A percentile compares a stretch with the other conserved stretches of the same genome.
Evolutionary conservation across 2,329 filamentous ascomycete genomes (phyloP).

Genomic region (Aspergillus candidus): DNA sequence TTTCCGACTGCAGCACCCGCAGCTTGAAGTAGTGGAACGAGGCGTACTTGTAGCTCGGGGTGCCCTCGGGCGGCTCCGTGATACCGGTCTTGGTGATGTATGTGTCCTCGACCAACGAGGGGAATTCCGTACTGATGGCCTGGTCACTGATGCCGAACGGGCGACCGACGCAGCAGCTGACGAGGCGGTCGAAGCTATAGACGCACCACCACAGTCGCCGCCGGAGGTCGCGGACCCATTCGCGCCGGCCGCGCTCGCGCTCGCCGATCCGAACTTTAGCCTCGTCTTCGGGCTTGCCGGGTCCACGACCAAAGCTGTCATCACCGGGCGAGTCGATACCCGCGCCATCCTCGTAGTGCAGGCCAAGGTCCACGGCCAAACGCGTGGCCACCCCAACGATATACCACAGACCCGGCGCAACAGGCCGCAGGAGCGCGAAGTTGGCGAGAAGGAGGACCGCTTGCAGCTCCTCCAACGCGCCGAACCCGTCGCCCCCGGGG

Average conservation of each 20-base stretch:
- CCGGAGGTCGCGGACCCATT: constrained; percentile 81
- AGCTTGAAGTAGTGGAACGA: constrained; percentile 89
- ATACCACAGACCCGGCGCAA: constrained; percentile 93
- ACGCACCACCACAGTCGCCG: constrained; percentile 94
- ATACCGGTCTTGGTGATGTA: constrained; percentile 80
- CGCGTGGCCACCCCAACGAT: constrained; percentile 91
- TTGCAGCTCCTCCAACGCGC: constrained; percentile 86
- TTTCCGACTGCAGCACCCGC: constrained; percentile 84
- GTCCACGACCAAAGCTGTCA: constrained; percentile 22
- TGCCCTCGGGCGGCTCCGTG: constrained; percentile 52
- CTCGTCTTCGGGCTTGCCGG: constrained; percentile 17
- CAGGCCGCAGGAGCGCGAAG: constrained; percentile 83
- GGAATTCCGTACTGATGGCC: constrained; percentile 91
- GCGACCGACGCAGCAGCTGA: constrained; percentile 86
- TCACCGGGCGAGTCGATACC: constrained; percentile 49
- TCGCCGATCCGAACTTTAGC: constrained; percentile 39
- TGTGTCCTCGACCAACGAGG: constrained; percentile 78
- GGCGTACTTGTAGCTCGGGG: constrained; percentile 82
- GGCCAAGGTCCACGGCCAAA: constrained; percentile 80
- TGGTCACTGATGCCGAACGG: constrained; percentile 95
- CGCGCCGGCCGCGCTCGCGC: constrained; percentile 60
- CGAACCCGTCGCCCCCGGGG: constrained; percentile 56
- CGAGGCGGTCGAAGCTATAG: constrained; percentile 89
- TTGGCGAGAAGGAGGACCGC: constrained; percentile 86
- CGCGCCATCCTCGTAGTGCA: constrained; percentile 86